These are phyloP conservation scores for Primulina eburnea DNA, from an alignment of 257 asterid species.

Conservation along the genomic window DNA sequence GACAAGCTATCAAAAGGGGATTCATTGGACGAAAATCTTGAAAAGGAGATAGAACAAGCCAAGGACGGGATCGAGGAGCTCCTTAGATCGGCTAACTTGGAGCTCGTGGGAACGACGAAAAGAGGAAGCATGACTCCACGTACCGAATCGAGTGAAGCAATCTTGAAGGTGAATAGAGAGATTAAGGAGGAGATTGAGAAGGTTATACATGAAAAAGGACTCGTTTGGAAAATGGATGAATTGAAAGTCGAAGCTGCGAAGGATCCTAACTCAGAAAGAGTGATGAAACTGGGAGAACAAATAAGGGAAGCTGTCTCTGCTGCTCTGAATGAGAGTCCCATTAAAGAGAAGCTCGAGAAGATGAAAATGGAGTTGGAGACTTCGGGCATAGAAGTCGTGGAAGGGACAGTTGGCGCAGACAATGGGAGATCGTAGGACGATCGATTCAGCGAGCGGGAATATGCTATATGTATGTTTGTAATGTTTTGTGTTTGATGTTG, in stretches of 20 bases:
- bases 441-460: no score
- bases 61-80: constrained; percentile 35
- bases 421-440: constrained; percentile 30
- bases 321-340: constrained; percentile 38
- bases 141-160: constrained; percentile 35
- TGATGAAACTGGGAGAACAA: constrained; percentile 39
- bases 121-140: constrained; percentile 11
- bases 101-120: constrained; percentile 34
- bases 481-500: neutral
- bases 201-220: constrained; percentile 27
- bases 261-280: constrained; percentile 38
- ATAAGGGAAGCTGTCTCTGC: constrained; percentile 39
- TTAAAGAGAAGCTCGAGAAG: constrained; percentile 42
- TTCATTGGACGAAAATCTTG: constrained; percentile 32
- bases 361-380: constrained; percentile 29
- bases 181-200: constrained; percentile 38
- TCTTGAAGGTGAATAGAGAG: constrained; percentile 32
- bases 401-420: constrained; percentile 26
- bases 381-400: constrained; percentile 17
- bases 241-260: constrained; percentile 33
- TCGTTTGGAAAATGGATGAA: constrained; percentile 37
- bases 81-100: constrained; percentile 41
- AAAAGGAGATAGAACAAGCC: constrained; percentile 28
- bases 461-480: neutral
- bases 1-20: constrained; percentile 31